Base-by-base conservation (phyloP, 2,329 filamentous ascomycete species). In the Exophiala xenobiotica region DNA sequence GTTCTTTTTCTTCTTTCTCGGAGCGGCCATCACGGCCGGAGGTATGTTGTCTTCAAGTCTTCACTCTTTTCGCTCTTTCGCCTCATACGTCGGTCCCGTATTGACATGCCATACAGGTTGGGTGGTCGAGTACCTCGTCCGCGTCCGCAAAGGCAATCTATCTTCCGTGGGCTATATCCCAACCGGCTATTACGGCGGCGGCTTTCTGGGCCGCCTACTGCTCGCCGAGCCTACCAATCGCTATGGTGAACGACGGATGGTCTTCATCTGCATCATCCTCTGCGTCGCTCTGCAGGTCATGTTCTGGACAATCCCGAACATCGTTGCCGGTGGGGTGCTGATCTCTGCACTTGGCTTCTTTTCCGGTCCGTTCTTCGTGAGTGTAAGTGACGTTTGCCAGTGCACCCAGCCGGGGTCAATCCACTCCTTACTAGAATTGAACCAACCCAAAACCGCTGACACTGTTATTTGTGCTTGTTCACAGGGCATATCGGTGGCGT, bases 251-350 rank as follows among this genome's bases (percentile, higher is more conserved):
- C 86, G 83, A 63, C 66, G 77, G 4, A 78, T 81, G 37, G 77
- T 85, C 41, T 68, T 75, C 4, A 55, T 64, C 3, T 92, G 91
- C 66, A 74, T 90, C 3, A 63, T 78, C 2, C 64, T 84, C 5
- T 78, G 78, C 20, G 77, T 88, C 42, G 79, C 63, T 0, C 72
- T 90, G 22, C 78, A 90, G 68, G 70, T 90, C 2, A 67, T 89
- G 49, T 90, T 90, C 74, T 91, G 87, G 87, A 79, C 89, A 3
- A 82, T 91, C 1, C 86, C 86, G 0, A 80, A 79, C 49, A 86
- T 90, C 62, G 74, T 85, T 46, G 82, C 86, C 27, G 86, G 84
- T 0, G 81, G 85, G n/a, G 74, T 88, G 20, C 81, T 85, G 26
- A 83, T 88, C 19, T 74, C 79, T 0, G 70, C 89, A 1, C 75